These are phyloP conservation scores for Acorus calamus DNA, from an alignment of 106 monocot genomes.

Conservation along the genomic window DNA sequence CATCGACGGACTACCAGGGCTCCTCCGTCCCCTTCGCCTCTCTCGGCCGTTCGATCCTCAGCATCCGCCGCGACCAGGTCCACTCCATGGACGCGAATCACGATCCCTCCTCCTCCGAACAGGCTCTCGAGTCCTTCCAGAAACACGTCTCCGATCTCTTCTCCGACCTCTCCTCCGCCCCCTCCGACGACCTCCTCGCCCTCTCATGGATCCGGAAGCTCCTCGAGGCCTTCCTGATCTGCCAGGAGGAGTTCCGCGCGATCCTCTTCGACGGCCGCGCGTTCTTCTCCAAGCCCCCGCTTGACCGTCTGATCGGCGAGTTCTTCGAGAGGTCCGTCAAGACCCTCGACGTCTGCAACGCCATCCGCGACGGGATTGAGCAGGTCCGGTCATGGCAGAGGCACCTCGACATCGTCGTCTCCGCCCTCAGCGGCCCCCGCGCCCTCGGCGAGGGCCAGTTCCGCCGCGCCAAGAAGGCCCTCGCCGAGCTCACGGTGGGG, in stretches of 20 bases:
- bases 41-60: slow-evolving; percentile 42
- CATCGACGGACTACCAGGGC: slow-evolving; percentile 45
- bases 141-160: slow-evolving; percentile 36
- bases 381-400: slow-evolving; percentile 58
- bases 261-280: slow-evolving; percentile 26
- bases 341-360: slow-evolving; percentile 92
- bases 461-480: slow-evolving; percentile 71
- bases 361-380: slow-evolving; percentile 77
- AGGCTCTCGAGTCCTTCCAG: slow-evolving; percentile 62
- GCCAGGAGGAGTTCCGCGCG: slow-evolving; percentile 51
- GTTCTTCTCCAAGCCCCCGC: slow-evolving; percentile 17
- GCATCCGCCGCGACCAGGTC: slow-evolving; percentile 33
- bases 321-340: slow-evolving; percentile 73
- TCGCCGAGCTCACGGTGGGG: slow-evolving; percentile 48
- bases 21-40: no score
- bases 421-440: slow-evolving; percentile 21
- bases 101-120: slow-evolving; percentile 1
- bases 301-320: slow-evolving; percentile 47
- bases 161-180: slow-evolving; percentile 11
- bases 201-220: slow-evolving; percentile 59
- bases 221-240: slow-evolving; percentile 49
- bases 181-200: slow-evolving; percentile 27
- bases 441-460: slow-evolving; percentile 54
- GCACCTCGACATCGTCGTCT: slow-evolving; percentile 59
- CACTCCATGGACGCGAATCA: slow-evolving; percentile 19